Conservation (phyloP, 1,284 basidiomycete genomes). For the Naganishia albida region DNA sequence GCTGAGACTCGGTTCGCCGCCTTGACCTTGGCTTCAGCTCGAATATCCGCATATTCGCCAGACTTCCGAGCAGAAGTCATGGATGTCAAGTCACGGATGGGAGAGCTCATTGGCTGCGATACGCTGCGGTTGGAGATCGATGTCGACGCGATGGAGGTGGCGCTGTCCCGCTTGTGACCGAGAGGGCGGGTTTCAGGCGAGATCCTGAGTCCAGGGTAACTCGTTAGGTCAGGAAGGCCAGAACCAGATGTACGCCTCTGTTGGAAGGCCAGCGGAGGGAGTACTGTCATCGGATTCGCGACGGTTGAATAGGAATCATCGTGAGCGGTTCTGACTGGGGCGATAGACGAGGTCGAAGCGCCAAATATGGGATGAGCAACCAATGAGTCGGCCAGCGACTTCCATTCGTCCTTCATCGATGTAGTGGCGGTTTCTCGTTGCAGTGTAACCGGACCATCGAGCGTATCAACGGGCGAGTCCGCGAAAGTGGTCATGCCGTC, state of each 20-base stretch:
- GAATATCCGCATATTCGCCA: slow-evolving; percentile 33
- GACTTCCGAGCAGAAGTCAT: slow-evolving; percentile 9
- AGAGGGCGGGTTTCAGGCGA: neutral
- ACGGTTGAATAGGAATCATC: slow-evolving; percentile 4
- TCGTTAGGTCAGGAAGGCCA: neutral
- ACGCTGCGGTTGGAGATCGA: slow-evolving; percentile 9
- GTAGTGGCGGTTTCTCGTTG: slow-evolving; percentile 28
- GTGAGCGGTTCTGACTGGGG: slow-evolving; percentile 17
- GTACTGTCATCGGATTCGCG: slow-evolving; percentile 23
- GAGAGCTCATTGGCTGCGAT: slow-evolving; percentile 12
- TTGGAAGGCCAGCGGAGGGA: slow-evolving; percentile 24
- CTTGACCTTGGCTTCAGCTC: slow-evolving; percentile 14
- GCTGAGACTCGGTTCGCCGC: slow-evolving; percentile 24
- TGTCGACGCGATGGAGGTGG: too few species aligned
- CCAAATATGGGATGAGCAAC: slow-evolving; percentile 22
- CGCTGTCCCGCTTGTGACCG: neutral
- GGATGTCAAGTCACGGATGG: slow-evolving; percentile 23
- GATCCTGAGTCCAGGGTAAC: slow-evolving; percentile 8
- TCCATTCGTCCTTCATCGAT: slow-evolving; percentile 34
- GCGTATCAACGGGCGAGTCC: slow-evolving; percentile 18
- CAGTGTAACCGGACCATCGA: slow-evolving; percentile 4
- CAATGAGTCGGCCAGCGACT: slow-evolving; percentile 25
- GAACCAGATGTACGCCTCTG: slow-evolving; percentile 28
- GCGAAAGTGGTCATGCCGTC: slow-evolving; percentile 30
- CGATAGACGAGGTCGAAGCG: neutral